Base-by-base conservation (phyloP, 1,284 basidiomycete species). In the Pascua guehoae region DNA sequence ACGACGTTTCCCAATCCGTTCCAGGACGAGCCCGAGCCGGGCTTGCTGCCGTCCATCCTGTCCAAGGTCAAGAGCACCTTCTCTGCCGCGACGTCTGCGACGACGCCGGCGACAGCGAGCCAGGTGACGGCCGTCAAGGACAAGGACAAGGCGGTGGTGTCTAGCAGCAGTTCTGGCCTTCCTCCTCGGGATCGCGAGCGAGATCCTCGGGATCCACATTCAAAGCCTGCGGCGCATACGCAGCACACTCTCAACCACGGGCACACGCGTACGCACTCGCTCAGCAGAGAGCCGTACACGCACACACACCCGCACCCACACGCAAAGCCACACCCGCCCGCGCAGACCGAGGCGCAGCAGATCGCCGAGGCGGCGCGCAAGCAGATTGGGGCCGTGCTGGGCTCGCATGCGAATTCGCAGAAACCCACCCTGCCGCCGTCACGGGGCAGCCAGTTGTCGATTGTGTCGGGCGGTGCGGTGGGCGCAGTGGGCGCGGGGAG, bases 11-110 rank as follows among this genome's bases (percentile, higher is more conserved):
- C 76, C 5, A 70, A 72, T 39, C 69, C 71, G 1, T 76, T 76
- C 63, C 63, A 69, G 15, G 76, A 78, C 53, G 76, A 76, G 56
- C 73, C 70, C 14, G 76, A 78, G 60, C 71, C 71, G 39, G 74
- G 72, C 3, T 63, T 77, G n/a, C 62, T 78, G 9, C 74, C 75
- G 4, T 59, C 70, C 14, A 47, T 78, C 14, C 60, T 78, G 39
- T 75, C 74, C 8, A 77, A 75, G 52, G 73, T 78, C 54, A 74
- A 76, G 56, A 71, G 69, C 48, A 73, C 73, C 0, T 76, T 78
- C 54, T 51, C 64, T 1, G 58, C 65, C 8, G 42, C 64, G 16
- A 53, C 66, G 3, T 41, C 59, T 9, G 39, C 50, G 24, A 12
- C 49, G 12, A 18, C 41, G 14, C 41, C 47, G 3, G 36, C 42